Evolutionary conservation across 441 rosid species (phyloP).

Genomic region (Gossypium davidsonii): DNA sequence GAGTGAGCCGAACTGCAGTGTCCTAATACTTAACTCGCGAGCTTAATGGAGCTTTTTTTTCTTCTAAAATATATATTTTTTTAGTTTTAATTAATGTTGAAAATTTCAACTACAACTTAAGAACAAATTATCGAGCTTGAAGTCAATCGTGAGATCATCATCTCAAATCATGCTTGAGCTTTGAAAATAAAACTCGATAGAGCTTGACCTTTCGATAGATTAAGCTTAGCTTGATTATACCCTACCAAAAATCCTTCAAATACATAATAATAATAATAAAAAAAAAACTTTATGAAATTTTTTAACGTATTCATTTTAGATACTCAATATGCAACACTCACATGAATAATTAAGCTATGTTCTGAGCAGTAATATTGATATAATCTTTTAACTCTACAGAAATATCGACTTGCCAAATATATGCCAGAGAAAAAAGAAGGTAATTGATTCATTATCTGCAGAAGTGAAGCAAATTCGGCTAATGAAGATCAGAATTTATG

Average conservation of each 20-base stretch:
- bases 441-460: constrained; percentile 18
- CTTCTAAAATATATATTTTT: background rate
- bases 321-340: background rate
- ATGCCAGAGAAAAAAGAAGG: constrained; percentile 88
- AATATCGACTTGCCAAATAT: constrained; percentile 84
- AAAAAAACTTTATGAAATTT: background rate
- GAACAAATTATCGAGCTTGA: background rate
- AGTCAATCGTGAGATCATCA: background rate
- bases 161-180: background rate
- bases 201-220: no score
- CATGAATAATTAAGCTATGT: background rate
- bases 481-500: no score
- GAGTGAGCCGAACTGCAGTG: background rate
- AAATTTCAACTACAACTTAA: background rate
- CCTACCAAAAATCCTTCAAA: background rate
- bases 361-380: constrained; percentile 6
- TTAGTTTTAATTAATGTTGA: background rate
- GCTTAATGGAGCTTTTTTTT: background rate
- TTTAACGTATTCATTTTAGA: background rate
- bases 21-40: background rate
- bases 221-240: background rate
- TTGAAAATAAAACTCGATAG: no score
- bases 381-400: constrained; percentile 48
- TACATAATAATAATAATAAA: no score
- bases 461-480: no score